phyloP scores from a whole-genome alignment of 208 protist species.

The Leishmania tarentolae region DNA sequence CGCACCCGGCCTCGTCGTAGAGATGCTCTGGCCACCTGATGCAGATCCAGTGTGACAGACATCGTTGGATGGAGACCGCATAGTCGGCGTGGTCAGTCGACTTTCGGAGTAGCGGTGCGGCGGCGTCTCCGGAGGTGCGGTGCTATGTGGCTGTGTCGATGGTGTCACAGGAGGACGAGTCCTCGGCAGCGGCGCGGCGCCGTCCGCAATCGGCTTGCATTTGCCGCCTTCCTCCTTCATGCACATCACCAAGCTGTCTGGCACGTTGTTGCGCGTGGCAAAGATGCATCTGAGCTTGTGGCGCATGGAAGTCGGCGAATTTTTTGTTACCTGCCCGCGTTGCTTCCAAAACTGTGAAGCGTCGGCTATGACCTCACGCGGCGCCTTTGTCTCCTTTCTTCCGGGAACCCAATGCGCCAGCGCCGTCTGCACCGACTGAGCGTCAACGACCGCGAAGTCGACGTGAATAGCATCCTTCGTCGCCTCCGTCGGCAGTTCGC shows the following conservation, averaged over 20 bases:
- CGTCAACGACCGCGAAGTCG: slow-evolving; percentile 72
- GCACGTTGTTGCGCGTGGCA: slow-evolving; percentile 38
- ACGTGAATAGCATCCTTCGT: slow-evolving; percentile 76
- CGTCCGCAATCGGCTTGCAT: not conserved
- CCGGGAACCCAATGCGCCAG: slow-evolving; percentile 18
- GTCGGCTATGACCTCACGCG: slow-evolving; percentile 28
- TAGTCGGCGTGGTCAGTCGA: not conserved
- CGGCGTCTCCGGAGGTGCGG: slow-evolving; percentile 28
- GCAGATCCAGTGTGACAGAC: too few species aligned
- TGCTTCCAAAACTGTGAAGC: slow-evolving; percentile 68
- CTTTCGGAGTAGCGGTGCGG: slow-evolving; percentile 29
- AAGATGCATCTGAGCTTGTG: slow-evolving; percentile 58
- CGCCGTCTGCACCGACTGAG: not conserved
- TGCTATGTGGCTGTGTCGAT: slow-evolving; percentile 31
- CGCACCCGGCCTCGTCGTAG: not conserved
- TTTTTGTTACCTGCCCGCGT: slow-evolving; percentile 41
- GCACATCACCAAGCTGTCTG: slow-evolving; percentile 52
- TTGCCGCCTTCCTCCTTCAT: slow-evolving; percentile 39
- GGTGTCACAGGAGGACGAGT: slow-evolving; percentile 33
- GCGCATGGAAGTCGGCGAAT: slow-evolving; percentile 28
- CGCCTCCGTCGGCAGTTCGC: slow-evolving; percentile 50
- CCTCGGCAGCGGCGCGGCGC: slow-evolving; percentile 20
- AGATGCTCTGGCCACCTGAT: not conserved
- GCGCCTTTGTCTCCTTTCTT: slow-evolving; percentile 18
- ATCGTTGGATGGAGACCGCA: not conserved